These are phyloP conservation scores for Rhizopogon sp. DNA, from an alignment of 768 basidiomycete species.

Conservation along the genomic window DNA sequence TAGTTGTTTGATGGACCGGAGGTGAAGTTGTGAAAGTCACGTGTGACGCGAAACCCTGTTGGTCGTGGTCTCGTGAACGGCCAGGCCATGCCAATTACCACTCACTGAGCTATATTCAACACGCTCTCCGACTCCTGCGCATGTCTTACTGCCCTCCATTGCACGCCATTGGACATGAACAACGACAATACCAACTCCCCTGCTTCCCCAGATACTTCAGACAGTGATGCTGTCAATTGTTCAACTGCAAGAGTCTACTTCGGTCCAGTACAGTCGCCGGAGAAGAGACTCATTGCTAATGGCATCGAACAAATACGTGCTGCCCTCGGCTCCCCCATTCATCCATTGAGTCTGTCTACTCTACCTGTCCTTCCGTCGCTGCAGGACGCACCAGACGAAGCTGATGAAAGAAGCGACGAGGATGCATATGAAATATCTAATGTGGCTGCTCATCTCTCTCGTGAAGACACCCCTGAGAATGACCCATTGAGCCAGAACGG, in stretches of 20 bases:
- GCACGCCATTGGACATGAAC: conserved; percentile 1
- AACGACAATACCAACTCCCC: conserved; percentile 20
- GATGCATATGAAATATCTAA: conserved; percentile 26
- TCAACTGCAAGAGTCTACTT: conserved; percentile 43
- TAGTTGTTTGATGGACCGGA: neutral
- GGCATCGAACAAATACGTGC: conserved; percentile 25
- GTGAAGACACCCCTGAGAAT: conserved; percentile 46
- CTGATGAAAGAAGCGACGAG: conserved; percentile 23
- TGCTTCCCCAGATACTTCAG: conserved; percentile 27
- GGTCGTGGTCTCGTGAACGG: conserved; percentile 2
- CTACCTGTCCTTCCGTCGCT: conserved; percentile 20
- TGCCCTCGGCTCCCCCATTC: conserved; percentile 29
- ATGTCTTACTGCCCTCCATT: neutral
- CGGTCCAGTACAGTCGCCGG: conserved; percentile 49
- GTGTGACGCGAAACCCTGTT: conserved; percentile 26
- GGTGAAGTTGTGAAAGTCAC: conserved; percentile 14
- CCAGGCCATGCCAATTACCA: conserved; percentile 2
- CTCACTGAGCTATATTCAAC: neutral
- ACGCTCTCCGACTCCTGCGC: neutral
- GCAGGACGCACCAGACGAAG: conserved; percentile 12
- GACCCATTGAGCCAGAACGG: conserved; percentile 42
- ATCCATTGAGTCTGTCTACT: conserved; percentile 48
- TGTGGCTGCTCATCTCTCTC: conserved; percentile 23
- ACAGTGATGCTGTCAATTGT: conserved; percentile 38
- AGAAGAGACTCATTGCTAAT: conserved; percentile 37